Percentiles rank a stretch among this genome's conserved stretches.
Evolutionary conservation across 148 eudicot species (phyloP).

Genomic region (Limonium bicolor): DNA sequence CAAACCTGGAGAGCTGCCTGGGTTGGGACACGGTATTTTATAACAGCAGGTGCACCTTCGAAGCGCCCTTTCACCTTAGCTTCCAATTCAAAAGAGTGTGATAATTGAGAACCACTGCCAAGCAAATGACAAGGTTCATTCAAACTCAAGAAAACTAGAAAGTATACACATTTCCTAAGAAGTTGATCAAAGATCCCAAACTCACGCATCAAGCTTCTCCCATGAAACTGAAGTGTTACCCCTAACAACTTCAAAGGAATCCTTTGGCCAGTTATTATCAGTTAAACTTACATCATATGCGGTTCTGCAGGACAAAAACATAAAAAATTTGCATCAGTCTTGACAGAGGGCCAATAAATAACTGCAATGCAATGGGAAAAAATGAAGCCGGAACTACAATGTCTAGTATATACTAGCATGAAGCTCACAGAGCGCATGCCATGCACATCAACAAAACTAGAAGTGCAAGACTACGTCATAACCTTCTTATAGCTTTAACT

Average conservation of each 20-base stretch:
- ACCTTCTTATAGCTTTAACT: too few relatives aligned
- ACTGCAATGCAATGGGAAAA: too few relatives aligned
- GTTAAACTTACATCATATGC: constrained; percentile 43
- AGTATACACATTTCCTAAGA: background rate
- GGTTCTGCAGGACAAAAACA: too few relatives aligned
- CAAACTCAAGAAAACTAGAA: background rate
- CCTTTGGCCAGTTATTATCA: constrained; percentile 37
- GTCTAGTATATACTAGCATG: too few relatives aligned
- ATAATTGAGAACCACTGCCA: constrained; percentile 35
- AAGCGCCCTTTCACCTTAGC: constrained; percentile 29
- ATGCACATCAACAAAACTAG: too few relatives aligned
- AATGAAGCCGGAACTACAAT: too few relatives aligned
- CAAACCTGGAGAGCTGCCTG: constrained; percentile 36
- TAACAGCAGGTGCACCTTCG: constrained; percentile 37
- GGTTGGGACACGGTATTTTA: constrained; percentile 34
- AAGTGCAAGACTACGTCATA: too few relatives aligned
- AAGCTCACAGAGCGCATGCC: too few relatives aligned
- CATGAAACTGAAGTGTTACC: constrained; percentile 48
- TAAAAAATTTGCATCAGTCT: too few relatives aligned
- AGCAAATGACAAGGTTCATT: background rate
- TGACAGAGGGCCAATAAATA: too few relatives aligned
- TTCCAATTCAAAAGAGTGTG: constrained; percentile 46
- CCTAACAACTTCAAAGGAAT: constrained; percentile 26
- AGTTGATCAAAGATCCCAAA: background rate
- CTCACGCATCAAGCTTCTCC: constrained; percentile 55